Conservation (phyloP, 306 rosid species). For the Citrullus mucosospermus region DNA sequence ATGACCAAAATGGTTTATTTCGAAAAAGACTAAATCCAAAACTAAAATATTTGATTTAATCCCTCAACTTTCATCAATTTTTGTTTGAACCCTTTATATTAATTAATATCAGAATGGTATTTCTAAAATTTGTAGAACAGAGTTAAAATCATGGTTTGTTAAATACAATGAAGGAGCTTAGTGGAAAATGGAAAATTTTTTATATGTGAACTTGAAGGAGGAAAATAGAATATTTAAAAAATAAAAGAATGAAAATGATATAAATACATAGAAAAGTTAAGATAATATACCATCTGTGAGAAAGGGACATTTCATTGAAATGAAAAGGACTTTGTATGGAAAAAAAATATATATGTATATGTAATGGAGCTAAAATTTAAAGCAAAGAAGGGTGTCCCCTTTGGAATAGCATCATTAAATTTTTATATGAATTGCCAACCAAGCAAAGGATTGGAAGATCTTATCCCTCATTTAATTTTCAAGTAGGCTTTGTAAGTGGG, state of each 20-base stretch:
- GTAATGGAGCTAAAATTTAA: background rate
- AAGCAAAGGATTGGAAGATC: background rate
- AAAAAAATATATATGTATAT: too few relatives aligned
- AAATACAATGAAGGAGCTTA: too few relatives aligned
- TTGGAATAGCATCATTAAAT: background rate
- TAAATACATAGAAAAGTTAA: background rate
- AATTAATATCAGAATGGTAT: too few relatives aligned
- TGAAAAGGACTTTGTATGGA: background rate
- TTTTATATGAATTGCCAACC: background rate
- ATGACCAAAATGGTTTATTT: too few relatives aligned
- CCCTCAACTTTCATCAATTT: background rate
- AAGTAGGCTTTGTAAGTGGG: background rate
- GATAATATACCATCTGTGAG: background rate
- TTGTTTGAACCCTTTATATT: background rate
- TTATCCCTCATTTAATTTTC: background rate
- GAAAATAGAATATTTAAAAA: background rate
- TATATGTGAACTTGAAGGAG: too few relatives aligned
- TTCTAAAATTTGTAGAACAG: too few relatives aligned
- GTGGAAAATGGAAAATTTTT: too few relatives aligned
- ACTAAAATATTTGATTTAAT: too few relatives aligned
- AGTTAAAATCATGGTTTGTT: too few relatives aligned
- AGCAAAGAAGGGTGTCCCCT: background rate
- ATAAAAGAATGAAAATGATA: background rate
- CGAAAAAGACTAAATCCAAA: too few relatives aligned
- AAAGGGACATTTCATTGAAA: background rate